Base-by-base conservation (phyloP, 1,284 basidiomycete genomes). In the Chondrostereum purpureum region DNA sequence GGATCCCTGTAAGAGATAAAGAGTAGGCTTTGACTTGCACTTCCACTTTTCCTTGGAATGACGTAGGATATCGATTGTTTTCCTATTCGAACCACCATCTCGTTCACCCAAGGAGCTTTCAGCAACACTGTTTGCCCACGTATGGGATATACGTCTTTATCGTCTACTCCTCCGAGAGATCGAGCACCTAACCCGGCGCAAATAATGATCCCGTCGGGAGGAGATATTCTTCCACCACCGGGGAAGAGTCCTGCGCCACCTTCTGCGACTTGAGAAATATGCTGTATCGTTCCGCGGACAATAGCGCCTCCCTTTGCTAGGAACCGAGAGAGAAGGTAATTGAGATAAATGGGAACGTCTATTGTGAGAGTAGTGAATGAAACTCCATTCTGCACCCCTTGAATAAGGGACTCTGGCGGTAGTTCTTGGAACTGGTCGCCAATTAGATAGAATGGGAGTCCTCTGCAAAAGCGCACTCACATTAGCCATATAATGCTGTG, bases 91-190 rank as follows among this genome's bases (percentile, higher is more conserved):
- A 41, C 39, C 10, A 19, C 13, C 39, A 41, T 41, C n/a, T 41
- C 21, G 11, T 41, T 41, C 11, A 41, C 39, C 39, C 39, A 41
- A 3, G 39, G 39, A 13, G 39, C 39, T 22, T 13, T 14, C 37
- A 14, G n/a, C 19, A 38, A 17, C 10, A 38, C 36, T 10, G 36
- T 38, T 16, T 19, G 36, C 12, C 93, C 93, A 33, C 90, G 75
- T 43, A 92, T 77, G 0, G 92, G 91, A 57, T 80, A 80, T 16
- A 92, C 73, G n/a, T 68, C 64, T 45, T 71, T 69, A 58, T 92
- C 87, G 52, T 90, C 79, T 2, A 94, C 80, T 3, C 89, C 91
- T 13, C 88, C 77, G 8, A 94, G 68, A n/a, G 76, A 76, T 13
- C 80, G 69, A 8, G 88, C 78, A 12, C 87, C 87, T 57, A 78